Evolutionary conservation across 2,329 filamentous ascomycete genomes (phyloP).

Genomic region (Alternaria brassicae): DNA sequence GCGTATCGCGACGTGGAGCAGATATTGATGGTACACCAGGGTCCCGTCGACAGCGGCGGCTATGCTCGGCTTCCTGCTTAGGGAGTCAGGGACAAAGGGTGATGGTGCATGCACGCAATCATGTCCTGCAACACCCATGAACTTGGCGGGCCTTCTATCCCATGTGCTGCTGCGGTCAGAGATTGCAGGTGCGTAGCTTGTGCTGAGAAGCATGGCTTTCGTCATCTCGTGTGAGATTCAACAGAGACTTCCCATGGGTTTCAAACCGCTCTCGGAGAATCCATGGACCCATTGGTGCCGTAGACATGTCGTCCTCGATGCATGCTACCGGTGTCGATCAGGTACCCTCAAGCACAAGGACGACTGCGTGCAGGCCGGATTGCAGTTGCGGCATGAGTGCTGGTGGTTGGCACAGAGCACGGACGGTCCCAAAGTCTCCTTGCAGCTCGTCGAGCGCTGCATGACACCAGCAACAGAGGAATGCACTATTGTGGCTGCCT

Average conservation of each 20-base stretch:
- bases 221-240: slow-evolving; percentile 5
- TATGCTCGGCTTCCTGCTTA: slow-evolving; percentile 27
- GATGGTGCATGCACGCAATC: slow-evolving; percentile 26
- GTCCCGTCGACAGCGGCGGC: slow-evolving; percentile 21
- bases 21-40: slow-evolving; percentile 9
- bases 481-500: slow-evolving; percentile 17
- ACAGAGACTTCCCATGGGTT: background rate
- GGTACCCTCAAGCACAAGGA: slow-evolving; percentile 8
- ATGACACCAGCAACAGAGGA: slow-evolving; percentile 22
- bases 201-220: slow-evolving; percentile 2
- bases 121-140: slow-evolving; percentile 20
- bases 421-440: slow-evolving; percentile 13
- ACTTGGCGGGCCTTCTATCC: slow-evolving; percentile 12
- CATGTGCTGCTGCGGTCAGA: slow-evolving; percentile 10
- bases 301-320: background rate
- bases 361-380: background rate
- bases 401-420: slow-evolving; percentile 17
- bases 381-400: background rate
- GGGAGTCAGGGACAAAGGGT: slow-evolving; percentile 21
- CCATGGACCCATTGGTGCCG: background rate
- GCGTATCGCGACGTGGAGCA: slow-evolving; percentile 20
- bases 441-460: slow-evolving; percentile 18
- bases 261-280: slow-evolving; percentile 6
- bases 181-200: slow-evolving; percentile 9
- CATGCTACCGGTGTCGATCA: slow-evolving; percentile 8